Evolutionary conservation across 805 yeast genomes (phyloP), one percentile per base, ranked within the genome.

Genomic region (Isabelozyma rhagii): DNA sequence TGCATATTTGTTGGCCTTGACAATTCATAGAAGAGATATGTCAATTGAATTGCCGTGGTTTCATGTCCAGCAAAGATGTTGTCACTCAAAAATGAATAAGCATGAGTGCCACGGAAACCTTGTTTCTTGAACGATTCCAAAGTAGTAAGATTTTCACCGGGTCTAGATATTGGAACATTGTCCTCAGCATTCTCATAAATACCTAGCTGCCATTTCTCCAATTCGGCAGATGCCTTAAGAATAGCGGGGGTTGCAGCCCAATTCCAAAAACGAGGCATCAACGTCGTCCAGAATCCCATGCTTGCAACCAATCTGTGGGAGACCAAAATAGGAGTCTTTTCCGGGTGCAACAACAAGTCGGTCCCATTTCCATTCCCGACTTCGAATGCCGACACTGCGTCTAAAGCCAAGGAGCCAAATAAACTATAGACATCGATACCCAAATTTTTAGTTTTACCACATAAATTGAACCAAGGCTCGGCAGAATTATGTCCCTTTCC

Each of bases 51-150:
- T 0, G 87, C 89, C 1, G 88, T 84, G 5, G 92, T 85, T 59
- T 85, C 87, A 60, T 86, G 91, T 3, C 92, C 92, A 0, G 92
- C 92, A 44, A 86, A 84, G 39, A 85, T 74, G 60, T 85, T 89
- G 59, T 85, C 92, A 43, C 79, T 64, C 14, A 74, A 53, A 50
- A 72, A 69, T 1, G 75, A 64, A 55, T 72, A 73, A 3, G 78
- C 77, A 45, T 61, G 50, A 34, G 60, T 57, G 2, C 72, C 74
- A 6, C 45, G 47, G 36, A 67, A 53, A 1, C 75, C 75, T 46
- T 59, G 58, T 45, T 59, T 61, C 36, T 68, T 67, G 45, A 74
- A 59, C 5, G 69, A 56, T 50, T 69, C 71, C 39, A 74, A 58
- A 2, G 76, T 70, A 5, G 71, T 28, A 40, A 55, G 44, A 46